A percentile compares a stretch with the other conserved stretches of the same genome.
Evolutionary conservation across 1,139 yeast genomes (phyloP).

Genomic region (Yamadazyma diospyri): DNA sequence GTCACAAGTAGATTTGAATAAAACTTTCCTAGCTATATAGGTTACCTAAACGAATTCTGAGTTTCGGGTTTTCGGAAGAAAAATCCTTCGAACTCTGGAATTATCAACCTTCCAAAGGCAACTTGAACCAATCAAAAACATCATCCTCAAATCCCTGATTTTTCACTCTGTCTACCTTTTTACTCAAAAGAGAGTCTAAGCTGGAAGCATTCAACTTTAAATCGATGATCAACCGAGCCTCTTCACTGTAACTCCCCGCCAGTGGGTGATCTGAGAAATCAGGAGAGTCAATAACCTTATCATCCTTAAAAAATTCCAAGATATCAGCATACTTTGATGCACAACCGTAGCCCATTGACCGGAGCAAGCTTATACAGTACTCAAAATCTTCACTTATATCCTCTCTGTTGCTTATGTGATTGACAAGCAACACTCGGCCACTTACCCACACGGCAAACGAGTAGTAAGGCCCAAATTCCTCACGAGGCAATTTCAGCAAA

Average conservation of each 20-base stretch:
- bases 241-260: conserved; percentile 13
- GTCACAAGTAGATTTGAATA: too few relatives aligned
- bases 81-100: too few relatives aligned
- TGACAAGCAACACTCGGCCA: conserved; percentile 17
- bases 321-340: conserved; percentile 18
- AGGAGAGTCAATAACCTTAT: conserved; percentile 9
- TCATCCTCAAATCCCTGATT: conserved; percentile 13
- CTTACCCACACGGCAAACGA: conserved; percentile 19
- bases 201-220: conserved; percentile 16
- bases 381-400: conserved; percentile 15
- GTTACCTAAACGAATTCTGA: too few relatives aligned
- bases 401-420: conserved; percentile 12
- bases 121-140: conserved; percentile 18
- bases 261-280: conserved; percentile 5
- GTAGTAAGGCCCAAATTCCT: conserved; percentile 18
- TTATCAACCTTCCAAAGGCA: conserved; percentile 10
- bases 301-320: conserved; percentile 16
- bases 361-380: conserved; percentile 11
- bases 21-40: too few relatives aligned
- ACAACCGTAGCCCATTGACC: conserved; percentile 14
- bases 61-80: too few relatives aligned
- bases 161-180: conserved; percentile 15
- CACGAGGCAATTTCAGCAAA: conserved; percentile 10
- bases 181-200: conserved; percentile 14
- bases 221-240: conserved; percentile 15